These are phyloP conservation scores for Penicillium sp. DNA, from an alignment of 2,329 filamentous ascomycete species.

Conservation along the genomic window DNA sequence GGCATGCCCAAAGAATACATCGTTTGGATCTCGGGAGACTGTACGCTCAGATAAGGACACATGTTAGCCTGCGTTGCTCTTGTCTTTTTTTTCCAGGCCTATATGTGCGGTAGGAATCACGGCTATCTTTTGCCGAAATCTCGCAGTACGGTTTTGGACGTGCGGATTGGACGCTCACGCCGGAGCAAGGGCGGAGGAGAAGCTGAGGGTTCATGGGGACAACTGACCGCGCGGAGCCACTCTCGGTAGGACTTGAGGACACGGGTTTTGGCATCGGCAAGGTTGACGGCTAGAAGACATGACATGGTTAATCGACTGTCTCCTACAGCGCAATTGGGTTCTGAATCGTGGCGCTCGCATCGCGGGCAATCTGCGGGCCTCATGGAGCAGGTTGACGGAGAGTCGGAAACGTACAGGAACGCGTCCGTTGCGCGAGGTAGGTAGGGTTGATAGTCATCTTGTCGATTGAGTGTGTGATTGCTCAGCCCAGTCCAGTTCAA, in stretches of 20 bases:
- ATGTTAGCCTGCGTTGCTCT: conserved; percentile 3
- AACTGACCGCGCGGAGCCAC: conserved; percentile 91
- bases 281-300: conserved; percentile 65
- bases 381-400: conserved; percentile 7
- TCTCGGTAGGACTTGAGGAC: conserved; percentile 86
- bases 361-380: conserved; percentile 16
- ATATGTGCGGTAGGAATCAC: too few species aligned
- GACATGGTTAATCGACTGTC: conserved; percentile 20
- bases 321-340: not conserved
- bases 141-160: too few species aligned
- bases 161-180: not conserved
- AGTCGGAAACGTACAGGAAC: conserved; percentile 58
- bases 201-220: conserved; percentile 10
- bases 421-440: conserved; percentile 76
- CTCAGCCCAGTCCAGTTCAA: conserved; percentile 17
- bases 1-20: conserved; percentile 95
- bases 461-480: conserved; percentile 17
- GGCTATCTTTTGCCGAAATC: too few species aligned
- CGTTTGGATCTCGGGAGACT: conserved; percentile 94
- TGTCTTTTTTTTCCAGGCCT: too few species aligned
- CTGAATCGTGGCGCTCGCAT: conserved; percentile 11
- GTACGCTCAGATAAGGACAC: conserved; percentile 9
- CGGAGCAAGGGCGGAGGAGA: conserved; percentile 2
- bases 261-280: conserved; percentile 78
- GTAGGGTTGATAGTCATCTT: conserved; percentile 87